Percentiles rank a stretch among this genome's conserved stretches.
phyloP scores from a whole-genome alignment of 2,329 filamentous ascomycete genomes.

The Monosporascus ibericus region DNA sequence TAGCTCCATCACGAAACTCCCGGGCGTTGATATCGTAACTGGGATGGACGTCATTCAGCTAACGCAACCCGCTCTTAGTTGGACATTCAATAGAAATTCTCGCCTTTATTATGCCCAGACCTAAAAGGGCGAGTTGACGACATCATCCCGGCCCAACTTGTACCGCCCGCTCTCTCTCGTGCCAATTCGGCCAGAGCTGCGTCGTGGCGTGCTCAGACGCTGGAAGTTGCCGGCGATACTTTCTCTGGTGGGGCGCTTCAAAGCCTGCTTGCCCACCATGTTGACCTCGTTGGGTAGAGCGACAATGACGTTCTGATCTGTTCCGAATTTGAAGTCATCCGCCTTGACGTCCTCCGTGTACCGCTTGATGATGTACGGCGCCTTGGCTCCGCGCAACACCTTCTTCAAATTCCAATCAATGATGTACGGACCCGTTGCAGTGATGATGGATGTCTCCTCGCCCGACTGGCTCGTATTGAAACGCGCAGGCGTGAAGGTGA shows the following conservation, averaged over 20 bases:
- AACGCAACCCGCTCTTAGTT: neutral
- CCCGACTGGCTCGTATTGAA: constrained; percentile 85
- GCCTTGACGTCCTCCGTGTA: constrained; percentile 95
- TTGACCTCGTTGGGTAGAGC: constrained; percentile 96
- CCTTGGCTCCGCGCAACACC: constrained; percentile 71
- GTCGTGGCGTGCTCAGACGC: constrained; percentile 41
- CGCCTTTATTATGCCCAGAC: neutral
- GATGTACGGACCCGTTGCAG: constrained; percentile 92
- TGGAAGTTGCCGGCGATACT: constrained; percentile 68
- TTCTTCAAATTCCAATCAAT: constrained; percentile 95
- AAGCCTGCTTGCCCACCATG: constrained; percentile 82
- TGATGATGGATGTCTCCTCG: constrained; percentile 90
- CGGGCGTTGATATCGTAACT: too few species aligned
- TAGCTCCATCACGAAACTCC: too few species aligned
- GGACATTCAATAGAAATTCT: neutral
- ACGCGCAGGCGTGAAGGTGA: constrained; percentile 84
- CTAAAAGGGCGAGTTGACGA: constrained; percentile 67
- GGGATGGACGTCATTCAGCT: too few species aligned
- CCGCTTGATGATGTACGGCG: constrained; percentile 93
- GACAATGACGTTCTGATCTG: constrained; percentile 96
- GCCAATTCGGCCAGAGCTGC: constrained; percentile 46
- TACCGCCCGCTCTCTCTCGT: constrained; percentile 54
- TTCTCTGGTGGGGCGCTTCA: constrained; percentile 85
- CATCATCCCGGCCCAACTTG: constrained; percentile 72
- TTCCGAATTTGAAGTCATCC: constrained; percentile 96